phyloP scores from a whole-genome alignment of 768 basidiomycete genomes.

The Neoboletus subvelutipes region DNA sequence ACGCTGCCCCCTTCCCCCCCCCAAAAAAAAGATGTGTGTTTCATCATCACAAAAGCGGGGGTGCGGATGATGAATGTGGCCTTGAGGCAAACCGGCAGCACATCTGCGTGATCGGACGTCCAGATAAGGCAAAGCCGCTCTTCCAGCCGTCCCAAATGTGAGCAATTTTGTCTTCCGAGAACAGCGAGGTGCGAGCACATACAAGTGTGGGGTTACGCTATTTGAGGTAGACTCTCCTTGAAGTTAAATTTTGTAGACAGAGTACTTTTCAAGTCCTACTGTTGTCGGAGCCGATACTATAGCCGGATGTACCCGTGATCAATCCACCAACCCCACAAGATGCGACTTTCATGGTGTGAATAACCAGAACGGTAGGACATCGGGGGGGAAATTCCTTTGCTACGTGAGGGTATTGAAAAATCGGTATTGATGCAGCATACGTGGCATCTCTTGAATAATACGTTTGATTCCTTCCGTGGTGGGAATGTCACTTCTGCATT shows the following conservation, averaged over 20 bases:
- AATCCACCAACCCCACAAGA: too few relatives aligned
- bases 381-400: background rate
- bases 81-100: conserved; percentile 26
- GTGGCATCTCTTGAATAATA: background rate
- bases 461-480: too few relatives aligned
- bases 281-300: background rate
- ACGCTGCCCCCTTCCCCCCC: too few relatives aligned
- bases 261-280: background rate
- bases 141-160: background rate
- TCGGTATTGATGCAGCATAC: background rate
- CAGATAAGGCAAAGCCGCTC: conserved; percentile 5
- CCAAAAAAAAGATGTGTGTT: conserved; percentile 10
- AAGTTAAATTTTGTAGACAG: too few relatives aligned
- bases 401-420: background rate
- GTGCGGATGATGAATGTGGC: background rate
- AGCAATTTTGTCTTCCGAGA: background rate
- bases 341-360: background rate
- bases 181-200: too few relatives aligned
- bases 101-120: conserved; percentile 1
- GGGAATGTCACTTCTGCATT: background rate
- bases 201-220: background rate
- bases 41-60: conserved; percentile 12
- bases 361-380: background rate
- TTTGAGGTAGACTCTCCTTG: background rate
- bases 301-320: background rate